Percentiles rank a stretch among this genome's conserved stretches.
phyloP scores from a whole-genome alignment of 108 stramenopile species.

The Cyclotella sp. region DNA sequence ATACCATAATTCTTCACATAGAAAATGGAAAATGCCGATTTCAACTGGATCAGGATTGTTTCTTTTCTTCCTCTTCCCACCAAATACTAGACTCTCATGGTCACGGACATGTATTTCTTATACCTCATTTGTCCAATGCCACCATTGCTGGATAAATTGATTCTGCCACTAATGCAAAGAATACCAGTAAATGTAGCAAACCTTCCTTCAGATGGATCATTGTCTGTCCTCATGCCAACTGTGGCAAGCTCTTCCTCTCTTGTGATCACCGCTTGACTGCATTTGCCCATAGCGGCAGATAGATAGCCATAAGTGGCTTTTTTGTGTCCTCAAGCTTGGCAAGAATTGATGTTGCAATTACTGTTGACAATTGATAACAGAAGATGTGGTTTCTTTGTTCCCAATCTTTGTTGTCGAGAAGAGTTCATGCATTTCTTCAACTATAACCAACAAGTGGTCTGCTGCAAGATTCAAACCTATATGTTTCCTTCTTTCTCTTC shows the following conservation, averaged over 20 bases:
- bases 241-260: background rate
- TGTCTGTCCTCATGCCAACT: slow-evolving; percentile 24
- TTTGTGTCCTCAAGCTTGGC: background rate
- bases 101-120: slow-evolving; percentile 4
- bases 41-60: too few species aligned
- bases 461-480: background rate
- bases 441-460: slow-evolving; percentile 11
- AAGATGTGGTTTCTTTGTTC: slow-evolving; percentile 1
- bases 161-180: background rate
- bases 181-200: slow-evolving; percentile 18
- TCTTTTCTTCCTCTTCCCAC: slow-evolving; percentile 16
- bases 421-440: slow-evolving; percentile 12
- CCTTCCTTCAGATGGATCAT: slow-evolving; percentile 24
- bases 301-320: background rate
- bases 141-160: slow-evolving; percentile 1
- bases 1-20: background rate
- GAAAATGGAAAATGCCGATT: slow-evolving; percentile 4
- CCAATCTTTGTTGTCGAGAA: slow-evolving; percentile 11
- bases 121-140: slow-evolving; percentile 18
- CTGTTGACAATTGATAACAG: background rate
- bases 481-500: slow-evolving; percentile 22
- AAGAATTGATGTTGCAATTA: background rate
- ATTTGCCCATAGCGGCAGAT: background rate
- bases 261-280: slow-evolving; percentile 5
- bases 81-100: background rate